Evolutionary conservation across 2,329 filamentous ascomycete genomes (phyloP).

Genomic region (Neonectria ditissima): DNA sequence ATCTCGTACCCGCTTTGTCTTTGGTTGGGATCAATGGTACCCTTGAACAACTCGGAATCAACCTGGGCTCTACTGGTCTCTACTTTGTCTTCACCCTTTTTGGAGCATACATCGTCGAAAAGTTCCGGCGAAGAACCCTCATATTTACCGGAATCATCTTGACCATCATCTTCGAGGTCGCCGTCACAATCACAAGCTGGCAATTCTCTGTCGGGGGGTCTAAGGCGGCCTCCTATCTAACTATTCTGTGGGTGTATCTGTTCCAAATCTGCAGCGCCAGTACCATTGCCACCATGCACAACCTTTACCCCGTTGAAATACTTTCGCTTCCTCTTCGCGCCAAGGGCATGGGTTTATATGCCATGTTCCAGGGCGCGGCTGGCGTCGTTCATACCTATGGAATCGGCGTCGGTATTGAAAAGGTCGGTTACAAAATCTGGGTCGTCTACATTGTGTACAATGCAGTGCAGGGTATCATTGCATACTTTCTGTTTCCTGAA

Average conservation of each 20-base stretch:
- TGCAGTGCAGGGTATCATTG: slow-evolving; percentile 29
- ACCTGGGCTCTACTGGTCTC: slow-evolving; percentile 30
- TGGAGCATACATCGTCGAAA: slow-evolving; percentile 37
- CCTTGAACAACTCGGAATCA: slow-evolving; percentile 37
- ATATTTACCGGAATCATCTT: slow-evolving; percentile 36
- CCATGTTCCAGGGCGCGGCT: slow-evolving; percentile 41
- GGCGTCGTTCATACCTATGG: slow-evolving; percentile 41
- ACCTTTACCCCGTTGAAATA: slow-evolving; percentile 39
- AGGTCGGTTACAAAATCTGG: slow-evolving; percentile 41
- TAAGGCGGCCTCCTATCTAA: slow-evolving; percentile 23
- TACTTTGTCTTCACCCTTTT: slow-evolving; percentile 43
- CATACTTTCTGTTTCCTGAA: slow-evolving; percentile 40
- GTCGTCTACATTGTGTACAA: slow-evolving; percentile 40
- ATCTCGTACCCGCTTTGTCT: slow-evolving; percentile 34
- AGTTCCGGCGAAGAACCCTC: slow-evolving; percentile 34
- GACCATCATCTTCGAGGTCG: slow-evolving; percentile 34
- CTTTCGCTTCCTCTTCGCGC: slow-evolving; percentile 37
- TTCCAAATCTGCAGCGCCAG: slow-evolving; percentile 42
- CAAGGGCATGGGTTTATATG: slow-evolving; percentile 41
- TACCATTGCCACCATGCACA: slow-evolving; percentile 42
- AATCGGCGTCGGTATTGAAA: slow-evolving; percentile 35
- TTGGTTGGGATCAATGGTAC: slow-evolving; percentile 33
- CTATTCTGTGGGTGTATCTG: slow-evolving; percentile 37
- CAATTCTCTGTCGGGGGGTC: slow-evolving; percentile 2
- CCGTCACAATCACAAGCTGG: slow-evolving; percentile 42